Evolutionary conservation across 768 basidiomycete genomes (phyloP).

Genomic region (Russula lepida): DNA sequence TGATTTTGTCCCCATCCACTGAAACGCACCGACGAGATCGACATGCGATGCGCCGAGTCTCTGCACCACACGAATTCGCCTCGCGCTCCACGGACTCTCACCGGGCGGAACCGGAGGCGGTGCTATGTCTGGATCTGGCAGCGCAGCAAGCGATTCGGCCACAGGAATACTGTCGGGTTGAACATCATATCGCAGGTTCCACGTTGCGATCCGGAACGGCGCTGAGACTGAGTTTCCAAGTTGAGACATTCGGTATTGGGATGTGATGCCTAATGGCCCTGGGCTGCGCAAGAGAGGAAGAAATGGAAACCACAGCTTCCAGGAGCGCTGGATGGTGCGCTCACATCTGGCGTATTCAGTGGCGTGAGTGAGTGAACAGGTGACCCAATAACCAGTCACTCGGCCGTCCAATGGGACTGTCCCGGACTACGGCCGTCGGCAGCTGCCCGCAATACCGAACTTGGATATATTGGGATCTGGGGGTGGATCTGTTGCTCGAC

Average conservation of each 20-base stretch:
- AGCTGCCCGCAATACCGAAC: not conserved
- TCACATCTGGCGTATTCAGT: not conserved
- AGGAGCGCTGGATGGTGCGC: not conserved
- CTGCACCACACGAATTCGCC: constrained; percentile 41
- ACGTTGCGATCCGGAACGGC: constrained; percentile 31
- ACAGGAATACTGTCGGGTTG: constrained; percentile 44
- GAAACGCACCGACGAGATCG: constrained; percentile 32
- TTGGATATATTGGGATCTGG: constrained; percentile 9
- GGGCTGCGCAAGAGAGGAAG: not conserved
- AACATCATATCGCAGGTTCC: constrained; percentile 49
- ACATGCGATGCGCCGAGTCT: constrained; percentile 35
- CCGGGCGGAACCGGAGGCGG: constrained; percentile 28
- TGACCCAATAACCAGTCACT: constrained; percentile 6
- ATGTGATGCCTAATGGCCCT: no score
- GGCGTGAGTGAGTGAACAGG: constrained; percentile 1
- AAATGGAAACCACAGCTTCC: not conserved
- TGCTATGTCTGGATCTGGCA: constrained; percentile 37
- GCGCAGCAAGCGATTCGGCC: constrained; percentile 35
- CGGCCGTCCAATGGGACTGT: not conserved
- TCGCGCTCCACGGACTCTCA: constrained; percentile 48
- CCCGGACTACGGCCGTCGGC: constrained; percentile 2
- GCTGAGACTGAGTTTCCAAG: not conserved
- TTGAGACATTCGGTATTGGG: not conserved
- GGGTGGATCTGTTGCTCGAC: not conserved
- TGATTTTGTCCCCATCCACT: not conserved